Evolutionary conservation across 176 grass and related monocot genomes (phyloP).

Genomic region (Aegilops speltoides): DNA sequence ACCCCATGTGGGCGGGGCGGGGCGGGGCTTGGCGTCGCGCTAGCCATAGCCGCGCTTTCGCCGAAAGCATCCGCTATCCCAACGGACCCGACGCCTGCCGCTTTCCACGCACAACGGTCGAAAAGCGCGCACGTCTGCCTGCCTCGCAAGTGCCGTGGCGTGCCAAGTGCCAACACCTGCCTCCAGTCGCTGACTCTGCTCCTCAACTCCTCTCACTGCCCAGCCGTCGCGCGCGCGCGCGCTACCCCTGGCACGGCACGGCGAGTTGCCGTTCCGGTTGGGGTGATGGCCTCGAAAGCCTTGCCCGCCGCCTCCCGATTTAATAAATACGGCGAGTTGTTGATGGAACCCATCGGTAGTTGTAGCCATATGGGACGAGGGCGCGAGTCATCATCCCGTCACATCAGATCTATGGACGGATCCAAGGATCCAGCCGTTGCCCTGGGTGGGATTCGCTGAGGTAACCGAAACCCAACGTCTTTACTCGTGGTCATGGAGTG

Average conservation of each 20-base stretch:
- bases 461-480: neutral
- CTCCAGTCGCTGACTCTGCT: neutral
- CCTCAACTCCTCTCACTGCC: neutral
- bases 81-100: neutral
- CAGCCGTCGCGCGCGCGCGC: neutral
- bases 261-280: neutral
- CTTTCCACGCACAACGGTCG: conserved; percentile 22
- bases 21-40: too few species aligned
- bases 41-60: conserved; percentile 18
- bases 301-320: neutral
- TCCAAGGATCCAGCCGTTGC: neutral
- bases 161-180: neutral
- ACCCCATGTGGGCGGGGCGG: conserved; percentile 22
- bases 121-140: neutral
- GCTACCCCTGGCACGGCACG: neutral
- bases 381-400: neutral
- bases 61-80: conserved; percentile 24
- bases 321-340: neutral
- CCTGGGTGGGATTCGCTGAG: neutral
- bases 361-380: neutral
- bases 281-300: neutral
- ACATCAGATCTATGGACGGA: conserved; percentile 10
- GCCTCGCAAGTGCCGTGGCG: neutral
- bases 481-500: neutral
- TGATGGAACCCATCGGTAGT: neutral